Evolutionary conservation across 2,329 filamentous ascomycete species (phyloP).

Genomic region (Colletotrichum scovillei): DNA sequence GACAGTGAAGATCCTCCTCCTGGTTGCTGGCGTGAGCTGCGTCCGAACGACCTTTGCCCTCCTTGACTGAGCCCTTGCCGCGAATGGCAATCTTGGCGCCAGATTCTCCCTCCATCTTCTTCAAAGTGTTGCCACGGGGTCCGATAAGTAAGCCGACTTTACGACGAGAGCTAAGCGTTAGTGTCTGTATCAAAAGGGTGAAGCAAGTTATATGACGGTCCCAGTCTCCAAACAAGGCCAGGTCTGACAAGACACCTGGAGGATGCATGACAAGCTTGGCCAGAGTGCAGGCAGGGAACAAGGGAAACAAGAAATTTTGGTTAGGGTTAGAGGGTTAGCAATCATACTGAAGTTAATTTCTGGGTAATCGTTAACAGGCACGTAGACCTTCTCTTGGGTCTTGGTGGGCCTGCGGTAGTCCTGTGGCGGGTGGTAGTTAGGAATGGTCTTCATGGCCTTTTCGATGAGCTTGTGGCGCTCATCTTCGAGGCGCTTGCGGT

Average conservation of each 20-base stretch:
- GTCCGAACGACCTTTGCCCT: constrained; percentile 98
- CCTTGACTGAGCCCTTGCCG: constrained; percentile 99
- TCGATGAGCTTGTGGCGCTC: constrained; percentile 99
- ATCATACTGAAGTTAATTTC: constrained; percentile 99
- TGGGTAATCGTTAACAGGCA: constrained; percentile 99
- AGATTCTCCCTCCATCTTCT: constrained; percentile 99
- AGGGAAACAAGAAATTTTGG: constrained; percentile 53
- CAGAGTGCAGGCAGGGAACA: constrained; percentile 53
- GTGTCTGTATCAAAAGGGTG: constrained; percentile 64
- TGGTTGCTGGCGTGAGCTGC: constrained; percentile 99
- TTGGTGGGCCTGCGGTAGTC: constrained; percentile 99
- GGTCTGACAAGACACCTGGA: constrained; percentile 40
- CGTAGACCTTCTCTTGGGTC: constrained; percentile 99
- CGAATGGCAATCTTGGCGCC: constrained; percentile 99
- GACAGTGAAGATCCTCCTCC: constrained; percentile 97
- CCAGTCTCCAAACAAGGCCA: constrained; percentile 44
- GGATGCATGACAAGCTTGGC: constrained; percentile 53
- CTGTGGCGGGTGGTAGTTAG: constrained; percentile 98
- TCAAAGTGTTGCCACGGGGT: constrained; percentile 98
- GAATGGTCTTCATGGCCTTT: constrained; percentile 99
- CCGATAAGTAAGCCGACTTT: constrained; percentile 99
- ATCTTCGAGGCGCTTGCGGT: constrained; percentile 97
- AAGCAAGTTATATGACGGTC: constrained; percentile 46
- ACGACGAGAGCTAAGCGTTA: constrained; percentile 90
- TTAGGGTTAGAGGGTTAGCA: constrained; percentile 98